Conservation (phyloP, 2,329 filamentous ascomycete genomes). For the Tricladium varicosporioides region DNA sequence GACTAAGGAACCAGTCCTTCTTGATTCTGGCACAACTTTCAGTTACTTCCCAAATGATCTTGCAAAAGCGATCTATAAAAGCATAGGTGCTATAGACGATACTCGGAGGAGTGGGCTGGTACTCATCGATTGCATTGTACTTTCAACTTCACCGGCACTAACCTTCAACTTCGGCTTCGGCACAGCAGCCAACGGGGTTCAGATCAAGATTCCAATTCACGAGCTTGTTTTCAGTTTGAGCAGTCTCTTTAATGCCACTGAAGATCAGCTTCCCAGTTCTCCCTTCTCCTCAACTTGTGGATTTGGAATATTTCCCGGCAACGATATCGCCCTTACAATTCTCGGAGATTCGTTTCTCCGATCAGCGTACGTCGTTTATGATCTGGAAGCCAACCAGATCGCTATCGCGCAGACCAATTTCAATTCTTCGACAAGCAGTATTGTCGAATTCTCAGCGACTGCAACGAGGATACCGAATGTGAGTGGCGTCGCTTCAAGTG, state of each 20-base stretch:
- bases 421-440: constrained; percentile 31
- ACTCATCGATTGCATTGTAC: constrained; percentile 41
- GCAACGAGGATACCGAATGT: constrained; percentile 20
- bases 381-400: constrained; percentile 48
- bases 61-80: constrained; percentile 39
- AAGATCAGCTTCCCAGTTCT: constrained; percentile 9
- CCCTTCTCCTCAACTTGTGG: constrained; percentile 42
- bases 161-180: constrained; percentile 48
- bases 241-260: constrained; percentile 6
- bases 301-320: constrained; percentile 47
- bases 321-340: constrained; percentile 16
- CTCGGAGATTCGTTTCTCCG: constrained; percentile 53
- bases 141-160: constrained; percentile 32
- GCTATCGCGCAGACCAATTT: constrained; percentile 48
- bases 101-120: constrained; percentile 11
- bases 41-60: constrained; percentile 60
- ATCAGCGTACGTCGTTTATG: constrained; percentile 53
- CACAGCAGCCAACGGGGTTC: constrained; percentile 36
- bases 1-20: constrained; percentile 46
- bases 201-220: constrained; percentile 42
- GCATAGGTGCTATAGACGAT: constrained; percentile 39
- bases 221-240: constrained; percentile 41
- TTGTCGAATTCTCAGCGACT: constrained; percentile 23
- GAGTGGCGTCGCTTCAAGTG: constrained; percentile 17
- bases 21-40: constrained; percentile 66